phyloP scores from a whole-genome alignment of 108 stramenopile species.

The Stephanodiscus minutulus region DNA sequence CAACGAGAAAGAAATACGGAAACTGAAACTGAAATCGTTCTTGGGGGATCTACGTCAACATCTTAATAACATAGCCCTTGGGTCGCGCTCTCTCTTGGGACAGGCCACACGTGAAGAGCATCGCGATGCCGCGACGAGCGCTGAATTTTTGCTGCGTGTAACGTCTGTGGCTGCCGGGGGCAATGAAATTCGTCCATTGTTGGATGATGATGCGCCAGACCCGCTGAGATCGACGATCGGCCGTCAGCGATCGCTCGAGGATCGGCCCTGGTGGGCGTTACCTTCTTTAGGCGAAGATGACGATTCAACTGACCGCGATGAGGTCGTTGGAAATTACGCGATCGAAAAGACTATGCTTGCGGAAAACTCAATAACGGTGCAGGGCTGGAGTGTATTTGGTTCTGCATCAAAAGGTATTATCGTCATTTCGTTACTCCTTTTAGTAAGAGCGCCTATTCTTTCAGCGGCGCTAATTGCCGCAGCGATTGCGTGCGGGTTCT shows the following conservation, averaged over 20 bases:
- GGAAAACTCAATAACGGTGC: neutral
- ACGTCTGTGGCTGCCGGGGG: constrained; percentile 28
- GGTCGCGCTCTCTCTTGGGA: constrained; percentile 26
- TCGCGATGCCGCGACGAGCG: constrained; percentile 25
- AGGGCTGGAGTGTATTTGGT: constrained; percentile 2
- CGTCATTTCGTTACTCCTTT: constrained; percentile 8
- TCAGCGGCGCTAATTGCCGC: constrained; percentile 23
- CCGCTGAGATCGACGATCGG: neutral
- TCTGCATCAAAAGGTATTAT: constrained; percentile 2
- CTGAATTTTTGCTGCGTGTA: constrained; percentile 39
- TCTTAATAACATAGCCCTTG: constrained; percentile 49
- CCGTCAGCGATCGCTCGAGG: neutral
- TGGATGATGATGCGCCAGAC: constrained; percentile 8
- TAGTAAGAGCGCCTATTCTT: constrained; percentile 25
- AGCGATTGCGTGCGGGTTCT: constrained; percentile 12
- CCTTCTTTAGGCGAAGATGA: constrained; percentile 3
- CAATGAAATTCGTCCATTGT: constrained; percentile 8
- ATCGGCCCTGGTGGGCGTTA: constrained; percentile 23
- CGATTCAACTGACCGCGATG: neutral
- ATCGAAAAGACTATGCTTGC: neutral
- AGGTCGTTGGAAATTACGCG: neutral
- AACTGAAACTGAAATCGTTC: constrained; percentile 59
- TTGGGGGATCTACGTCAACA: constrained; percentile 73
- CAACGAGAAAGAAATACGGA: neutral
- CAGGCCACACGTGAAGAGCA: constrained; percentile 29